Evolutionary conservation across 805 yeast genomes (phyloP), one percentile per base, ranked within the genome.

Genomic region (Wickerhamomyces mucosus): DNA sequence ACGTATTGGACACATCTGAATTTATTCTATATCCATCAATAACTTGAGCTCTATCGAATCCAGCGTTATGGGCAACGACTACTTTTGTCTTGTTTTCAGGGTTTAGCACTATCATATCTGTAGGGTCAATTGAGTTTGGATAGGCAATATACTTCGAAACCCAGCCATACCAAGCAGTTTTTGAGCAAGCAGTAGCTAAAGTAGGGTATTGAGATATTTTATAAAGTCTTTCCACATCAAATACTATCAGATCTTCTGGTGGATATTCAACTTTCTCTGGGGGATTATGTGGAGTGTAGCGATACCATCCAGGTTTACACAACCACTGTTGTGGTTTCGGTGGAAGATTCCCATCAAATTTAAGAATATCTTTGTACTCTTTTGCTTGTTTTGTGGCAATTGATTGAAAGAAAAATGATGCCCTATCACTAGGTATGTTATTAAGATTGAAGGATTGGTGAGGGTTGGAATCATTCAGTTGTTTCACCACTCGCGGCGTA

Each of bases 91-190:
- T 44, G 12, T 47, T 41, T 9, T 42, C 27, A 0, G 73, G 60
- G 36, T 81, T 74, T 48, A 86, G 50, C 0, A 95, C 94, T 1
- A 88, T 72, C 32, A 89, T 57, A 40, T 81, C 88, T 21, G 73
- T 64, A 13, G 37, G 31, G 18, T 34, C 36, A 15, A 38, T 21
- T 7, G 69, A 51, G n/a, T 18, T n/a, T 27, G 69, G 72, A 5
- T 65, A 68, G 2, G 76, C 61, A 18, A 88, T 54, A 55, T 67
- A 78, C 0, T 96, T 95, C 0, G 95, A 84, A 13, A 84, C 76
- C 97, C 97, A 88, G 1, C 78, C 75, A 48, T 86, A 88, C 94
- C 95, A 84, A 0, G 95, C 94, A 14, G 66, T 59, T 0, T 66
- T 52, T 0, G 94, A 72, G 4, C 65, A 74, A n/a, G 94, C 89